These are phyloP conservation scores for Leccinellum rugosiceps DNA, from an alignment of 768 basidiomycete genomes.

Conservation along the genomic window DNA sequence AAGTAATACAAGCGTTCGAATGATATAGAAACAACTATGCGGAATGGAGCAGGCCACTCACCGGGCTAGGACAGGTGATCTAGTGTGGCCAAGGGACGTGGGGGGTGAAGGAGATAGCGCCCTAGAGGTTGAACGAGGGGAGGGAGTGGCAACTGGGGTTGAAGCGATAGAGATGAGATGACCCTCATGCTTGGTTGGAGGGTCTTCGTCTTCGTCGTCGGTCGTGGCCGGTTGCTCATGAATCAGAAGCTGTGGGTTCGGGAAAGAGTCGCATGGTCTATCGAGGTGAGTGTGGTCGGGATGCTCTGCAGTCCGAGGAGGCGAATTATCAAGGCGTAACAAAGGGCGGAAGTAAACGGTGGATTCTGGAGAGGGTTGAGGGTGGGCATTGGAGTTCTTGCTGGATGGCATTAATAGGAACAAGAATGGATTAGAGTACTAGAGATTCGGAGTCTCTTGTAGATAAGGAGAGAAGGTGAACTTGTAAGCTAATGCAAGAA, in stretches of 20 bases:
- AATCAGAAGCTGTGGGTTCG: conserved; percentile 6
- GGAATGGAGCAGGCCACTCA: conserved; percentile 14
- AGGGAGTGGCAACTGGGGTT: conserved; percentile 8
- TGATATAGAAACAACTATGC: conserved; percentile 1
- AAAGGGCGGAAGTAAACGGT: conserved; percentile 26
- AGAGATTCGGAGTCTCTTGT: conserved; percentile 12
- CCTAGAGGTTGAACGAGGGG: conserved; percentile 10
- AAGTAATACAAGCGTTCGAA: conserved; percentile 6
- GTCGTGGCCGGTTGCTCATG: conserved; percentile 10
- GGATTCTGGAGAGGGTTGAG: conserved; percentile 19
- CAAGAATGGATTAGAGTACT: conserved; percentile 13
- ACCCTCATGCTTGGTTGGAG: conserved; percentile 28
- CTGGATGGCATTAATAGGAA: conserved; percentile 31
- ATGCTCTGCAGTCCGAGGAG: conserved; percentile 18
- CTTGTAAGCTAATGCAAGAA: conserved; percentile 36
- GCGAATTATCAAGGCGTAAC: conserved; percentile 32
- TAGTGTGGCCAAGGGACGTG: conserved; percentile 22
- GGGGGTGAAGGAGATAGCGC: conserved; percentile 15
- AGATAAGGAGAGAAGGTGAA: conserved; percentile 20
- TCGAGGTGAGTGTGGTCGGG: conserved; percentile 4
- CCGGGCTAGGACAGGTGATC: conserved; percentile 32
- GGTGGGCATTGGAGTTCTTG: conserved; percentile 22
- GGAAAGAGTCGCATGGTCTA: conserved; percentile 8
- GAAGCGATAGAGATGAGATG: conserved; percentile 15
- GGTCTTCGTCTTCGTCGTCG: conserved; percentile 23